Base-by-base conservation (phyloP, 139 green algal genomes). In the Volvox africanus region DNA sequence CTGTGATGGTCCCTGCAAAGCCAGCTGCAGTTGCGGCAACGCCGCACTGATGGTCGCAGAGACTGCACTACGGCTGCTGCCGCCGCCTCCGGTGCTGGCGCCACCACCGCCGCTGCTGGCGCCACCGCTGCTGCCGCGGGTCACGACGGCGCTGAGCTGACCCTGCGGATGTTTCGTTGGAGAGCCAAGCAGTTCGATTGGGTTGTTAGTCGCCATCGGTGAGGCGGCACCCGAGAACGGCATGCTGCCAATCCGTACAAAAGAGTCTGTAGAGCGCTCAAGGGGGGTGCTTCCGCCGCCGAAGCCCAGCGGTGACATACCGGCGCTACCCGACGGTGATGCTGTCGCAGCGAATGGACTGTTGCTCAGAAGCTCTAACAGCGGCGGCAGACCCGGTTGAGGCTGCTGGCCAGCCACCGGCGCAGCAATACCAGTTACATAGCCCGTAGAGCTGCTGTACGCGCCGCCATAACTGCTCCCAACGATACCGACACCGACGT, bases 191-290 rank as follows among this genome's bases (percentile, higher is more conserved):
- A 81, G 17, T 9, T 81, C 75, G 16, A 61, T 55, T 1, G 75
- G 30, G 30, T 81, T 81, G 30, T 19, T 24, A 11, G 22, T 81
- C 75, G 75, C 32, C 75, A 81, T 81, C 32, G 75, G 75, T 35
- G 75, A 81, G 17, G 75, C 32, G 32, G 75, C 75, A 24, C 75
- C 75, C 1, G 75, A 81, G 75, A 61, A 81, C 32, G 33, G 82
- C 82, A 87, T 87, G 82, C 82, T 87, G 32, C 82, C 82, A 33
- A 87, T 78, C 18, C 82, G 82, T 61, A 87, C 82, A 77, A 87
- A 87, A 0, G 82, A 87, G 82, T 87, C 80, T 17, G 44, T 12
- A 30, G 80, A 86, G 80, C 80, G 80, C 50, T 86, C 80, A 24
- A 86, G 28, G 37, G 80, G 33, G 50, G 80, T 86, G 50, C 80